Percentiles rank a stretch among this genome's conserved stretches.
Evolutionary conservation across 768 basidiomycete species (phyloP).

Genomic region (Tricholoma saponaceum): DNA sequence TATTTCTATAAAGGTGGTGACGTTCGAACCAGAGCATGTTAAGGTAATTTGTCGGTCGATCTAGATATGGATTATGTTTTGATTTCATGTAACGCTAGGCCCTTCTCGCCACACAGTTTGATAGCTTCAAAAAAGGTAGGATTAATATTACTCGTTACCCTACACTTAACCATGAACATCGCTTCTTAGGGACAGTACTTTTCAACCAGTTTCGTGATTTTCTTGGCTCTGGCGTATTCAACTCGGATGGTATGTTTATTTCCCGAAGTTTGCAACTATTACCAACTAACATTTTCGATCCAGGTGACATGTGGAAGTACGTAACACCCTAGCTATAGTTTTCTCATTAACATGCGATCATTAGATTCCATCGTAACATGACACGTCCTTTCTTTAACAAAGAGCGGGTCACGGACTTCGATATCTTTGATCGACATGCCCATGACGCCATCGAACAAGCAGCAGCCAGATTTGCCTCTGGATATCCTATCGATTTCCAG

Average conservation of each 20-base stretch:
- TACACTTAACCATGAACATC: neutral
- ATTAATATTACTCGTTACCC: neutral
- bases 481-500: constrained; percentile 58
- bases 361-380: constrained; percentile 62
- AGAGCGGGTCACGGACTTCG: constrained; percentile 59
- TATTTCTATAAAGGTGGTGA: constrained; percentile 29
- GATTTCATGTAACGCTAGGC: constrained; percentile 18
- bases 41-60: constrained; percentile 24
- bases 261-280: neutral
- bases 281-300: neutral
- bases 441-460: constrained; percentile 40
- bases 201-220: constrained; percentile 28
- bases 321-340: constrained; percentile 9
- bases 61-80: neutral
- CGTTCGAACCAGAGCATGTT: constrained; percentile 42
- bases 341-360: neutral
- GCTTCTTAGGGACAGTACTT: constrained; percentile 19
- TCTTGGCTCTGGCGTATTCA: constrained; percentile 57
- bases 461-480: constrained; percentile 37
- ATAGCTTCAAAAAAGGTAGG: constrained; percentile 41
- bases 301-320: constrained; percentile 72
- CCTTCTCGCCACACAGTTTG: constrained; percentile 44
- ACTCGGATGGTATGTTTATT: constrained; percentile 44
- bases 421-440: constrained; percentile 55
- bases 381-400: too few species aligned